Conservation (phyloP, 352 stramenopile genomes). For the Globisporangium orthogonon region DNA sequence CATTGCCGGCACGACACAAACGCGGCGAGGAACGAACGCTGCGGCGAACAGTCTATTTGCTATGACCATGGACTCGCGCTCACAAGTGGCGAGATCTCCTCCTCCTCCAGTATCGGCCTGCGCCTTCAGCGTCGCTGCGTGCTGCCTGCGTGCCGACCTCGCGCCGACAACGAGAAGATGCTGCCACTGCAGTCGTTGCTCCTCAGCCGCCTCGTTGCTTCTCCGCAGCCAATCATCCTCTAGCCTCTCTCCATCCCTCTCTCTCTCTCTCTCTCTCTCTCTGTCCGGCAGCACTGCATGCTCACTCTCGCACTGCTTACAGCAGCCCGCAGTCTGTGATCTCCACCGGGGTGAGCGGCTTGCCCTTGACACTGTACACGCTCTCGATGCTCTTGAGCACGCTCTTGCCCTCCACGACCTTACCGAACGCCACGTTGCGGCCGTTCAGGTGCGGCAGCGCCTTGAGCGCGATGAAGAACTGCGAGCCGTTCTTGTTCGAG, state of each 20-base stretch:
- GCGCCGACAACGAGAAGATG: background rate
- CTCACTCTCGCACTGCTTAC: conserved; percentile 20
- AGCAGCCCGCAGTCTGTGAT: conserved; percentile 77
- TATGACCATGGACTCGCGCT: conserved; percentile 1
- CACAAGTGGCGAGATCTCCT: background rate
- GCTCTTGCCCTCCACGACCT: conserved; percentile 77
- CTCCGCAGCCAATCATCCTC: background rate
- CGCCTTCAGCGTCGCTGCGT: background rate
- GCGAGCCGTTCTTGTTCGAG: conserved; percentile 96
- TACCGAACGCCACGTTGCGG: conserved; percentile 85
- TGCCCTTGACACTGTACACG: conserved; percentile 81
- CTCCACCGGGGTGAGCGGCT: conserved; percentile 73
- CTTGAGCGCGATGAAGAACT: conserved; percentile 98
- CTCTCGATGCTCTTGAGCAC: conserved; percentile 80
- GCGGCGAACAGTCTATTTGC: conserved; percentile 11
- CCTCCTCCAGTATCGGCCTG: background rate
- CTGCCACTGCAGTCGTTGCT: too few species aligned
- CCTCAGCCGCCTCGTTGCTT: background rate
- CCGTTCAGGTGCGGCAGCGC: conserved; percentile 81
- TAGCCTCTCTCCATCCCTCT: background rate
- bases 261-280: too few species aligned
- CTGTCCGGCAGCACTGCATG: background rate
- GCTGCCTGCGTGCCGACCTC: background rate
- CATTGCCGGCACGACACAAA: too few species aligned
- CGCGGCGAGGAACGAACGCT: background rate